Evolutionary conservation across 1,284 basidiomycete species (phyloP).

Genomic region (Pseudozyma sp.): DNA sequence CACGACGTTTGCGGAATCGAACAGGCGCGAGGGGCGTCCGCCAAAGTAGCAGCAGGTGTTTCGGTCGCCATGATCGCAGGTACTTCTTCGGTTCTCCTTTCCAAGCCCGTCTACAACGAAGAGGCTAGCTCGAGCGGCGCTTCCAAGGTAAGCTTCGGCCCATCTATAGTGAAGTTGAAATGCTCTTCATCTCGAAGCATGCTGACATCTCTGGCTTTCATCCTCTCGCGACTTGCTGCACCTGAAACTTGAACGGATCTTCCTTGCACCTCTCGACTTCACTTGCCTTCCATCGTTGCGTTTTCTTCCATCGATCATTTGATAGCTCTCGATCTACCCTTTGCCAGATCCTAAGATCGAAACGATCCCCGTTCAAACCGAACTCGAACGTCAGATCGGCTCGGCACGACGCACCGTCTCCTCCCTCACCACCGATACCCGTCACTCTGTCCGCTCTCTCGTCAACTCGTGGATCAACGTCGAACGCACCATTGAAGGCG

Average conservation of each 20-base stretch:
- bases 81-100: slow-evolving; percentile 23
- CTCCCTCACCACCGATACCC: slow-evolving; percentile 35
- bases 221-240: no score
- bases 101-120: slow-evolving; percentile 40
- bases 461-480: slow-evolving; percentile 59
- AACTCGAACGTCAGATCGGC: slow-evolving; percentile 61
- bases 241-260: no score
- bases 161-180: not conserved
- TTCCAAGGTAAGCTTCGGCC: slow-evolving; percentile 28
- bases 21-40: slow-evolving; percentile 26
- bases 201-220: no score
- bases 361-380: slow-evolving; percentile 54
- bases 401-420: slow-evolving; percentile 48
- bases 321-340: slow-evolving; percentile 59
- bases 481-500: slow-evolving; percentile 68
- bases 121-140: slow-evolving; percentile 24
- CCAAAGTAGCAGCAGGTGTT: slow-evolving; percentile 31
- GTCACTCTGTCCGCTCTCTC: slow-evolving; percentile 29
- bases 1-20: not conserved
- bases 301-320: not conserved
- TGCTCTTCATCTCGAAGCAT: no score
- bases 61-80: slow-evolving; percentile 25
- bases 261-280: no score
- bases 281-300: not conserved
- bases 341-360: slow-evolving; percentile 42